Base-by-base conservation (phyloP, 2,329 filamentous ascomycete genomes). In the Beauveria asiatica region DNA sequence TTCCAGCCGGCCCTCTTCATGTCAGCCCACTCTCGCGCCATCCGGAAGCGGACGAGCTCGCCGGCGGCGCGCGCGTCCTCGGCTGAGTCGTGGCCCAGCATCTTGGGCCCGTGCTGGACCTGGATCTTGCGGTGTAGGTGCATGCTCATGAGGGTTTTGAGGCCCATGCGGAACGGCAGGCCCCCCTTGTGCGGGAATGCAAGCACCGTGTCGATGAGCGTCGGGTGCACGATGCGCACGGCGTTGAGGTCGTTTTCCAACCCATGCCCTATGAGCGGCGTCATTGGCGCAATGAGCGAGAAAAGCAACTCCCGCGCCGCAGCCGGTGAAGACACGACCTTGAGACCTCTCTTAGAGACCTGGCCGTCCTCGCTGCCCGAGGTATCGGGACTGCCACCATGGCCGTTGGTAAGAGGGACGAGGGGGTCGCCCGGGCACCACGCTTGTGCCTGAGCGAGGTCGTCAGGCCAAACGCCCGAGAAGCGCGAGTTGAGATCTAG, bases 161-260 rank as follows among this genome's bases (percentile, higher is more conserved):
- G 81, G 3, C 89, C 83, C 67, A 89, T 81, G 9, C 94, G 86
- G 58, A 86, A 81, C 0, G 94, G 94, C 1, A 97, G 76, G 1
- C 92, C 91, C 17, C 78, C 78, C 16, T 80, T 84, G 68, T 96
- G 91, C 0, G 92, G 92, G 70, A 84, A 99, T 0, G 97, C 80
- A 0, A 97, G 75, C 0, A 91, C 85, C 0, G 92, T 97, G 72
- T 97, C 93, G 67, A 97, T 83, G 58, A 97, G 80, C 0, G 83
- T 88, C 0, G 89, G 89, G 67, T 97, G 94, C 49, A 96, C 86
- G 55, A 97, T 82, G 41, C 93, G 88, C 45, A 88, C 80, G 2
- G 87, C 84, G 70, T 96, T 97, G 59, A 99, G 82, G 68, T 99
- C 94, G 70, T 99, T 99, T 68, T 99, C 94, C 9, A 97, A 83